Evolutionary conservation across 1,284 basidiomycete genomes (phyloP).

Genomic region (Ceratobasidium sp.): DNA sequence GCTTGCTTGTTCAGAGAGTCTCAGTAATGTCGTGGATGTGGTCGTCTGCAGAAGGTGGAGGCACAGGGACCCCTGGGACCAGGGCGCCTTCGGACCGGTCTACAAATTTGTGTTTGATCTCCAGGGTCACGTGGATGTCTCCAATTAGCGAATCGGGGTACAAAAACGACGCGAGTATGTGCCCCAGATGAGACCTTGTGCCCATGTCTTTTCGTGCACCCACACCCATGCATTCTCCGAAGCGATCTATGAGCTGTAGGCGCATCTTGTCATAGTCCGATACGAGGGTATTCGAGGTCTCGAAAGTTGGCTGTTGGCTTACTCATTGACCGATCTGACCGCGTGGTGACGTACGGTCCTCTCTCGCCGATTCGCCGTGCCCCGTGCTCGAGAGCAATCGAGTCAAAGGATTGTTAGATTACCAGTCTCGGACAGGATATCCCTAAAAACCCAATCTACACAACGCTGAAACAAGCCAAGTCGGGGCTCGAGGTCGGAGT

Average conservation of each 20-base stretch:
- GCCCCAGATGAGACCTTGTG: too few relatives aligned
- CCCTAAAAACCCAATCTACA: too few relatives aligned
- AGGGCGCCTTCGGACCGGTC: neutral
- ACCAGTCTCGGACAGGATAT: too few relatives aligned
- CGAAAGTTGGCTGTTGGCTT: neutral
- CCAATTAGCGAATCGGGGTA: neutral
- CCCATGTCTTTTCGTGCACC: too few relatives aligned
- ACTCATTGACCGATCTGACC: conserved; percentile 6
- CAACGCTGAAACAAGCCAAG: too few relatives aligned
- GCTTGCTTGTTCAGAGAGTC: neutral
- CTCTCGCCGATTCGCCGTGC: neutral
- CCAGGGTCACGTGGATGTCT: neutral
- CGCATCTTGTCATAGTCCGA: neutral
- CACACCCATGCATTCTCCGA: too few relatives aligned
- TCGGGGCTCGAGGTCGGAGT: too few relatives aligned
- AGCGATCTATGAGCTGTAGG: too few relatives aligned
- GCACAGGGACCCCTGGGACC: conserved; percentile 18
- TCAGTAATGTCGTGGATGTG: neutral
- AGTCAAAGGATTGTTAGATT: too few relatives aligned
- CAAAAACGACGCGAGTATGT: neutral
- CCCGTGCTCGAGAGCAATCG: too few relatives aligned
- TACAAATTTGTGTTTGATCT: conserved; percentile 8
- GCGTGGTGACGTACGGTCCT: neutral
- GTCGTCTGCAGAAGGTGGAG: conserved; percentile 15
- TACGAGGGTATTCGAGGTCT: conserved; percentile 7